phyloP scores from a whole-genome alignment of 2,329 filamentous ascomycete genomes.

The Fusarium haematococcum region DNA sequence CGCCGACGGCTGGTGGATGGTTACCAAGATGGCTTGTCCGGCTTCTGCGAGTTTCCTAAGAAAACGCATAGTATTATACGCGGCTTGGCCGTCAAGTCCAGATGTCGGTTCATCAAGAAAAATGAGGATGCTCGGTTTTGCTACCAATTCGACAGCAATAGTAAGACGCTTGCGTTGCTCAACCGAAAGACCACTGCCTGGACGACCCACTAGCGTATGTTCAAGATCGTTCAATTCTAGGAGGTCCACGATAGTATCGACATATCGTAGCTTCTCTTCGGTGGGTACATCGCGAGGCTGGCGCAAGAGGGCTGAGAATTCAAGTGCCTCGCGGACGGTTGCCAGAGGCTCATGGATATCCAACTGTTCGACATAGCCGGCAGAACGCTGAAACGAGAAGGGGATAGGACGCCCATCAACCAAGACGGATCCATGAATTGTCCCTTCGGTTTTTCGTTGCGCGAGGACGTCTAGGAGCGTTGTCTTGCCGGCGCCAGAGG shows the following conservation, averaged over 20 bases:
- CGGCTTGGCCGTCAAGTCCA: neutral
- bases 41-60: conserved; percentile 68
- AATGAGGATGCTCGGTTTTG: conserved; percentile 60
- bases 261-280: neutral
- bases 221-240: neutral
- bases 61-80: conserved; percentile 43
- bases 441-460: conserved; percentile 84
- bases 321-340: conserved; percentile 75
- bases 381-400: conserved; percentile 85
- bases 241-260: neutral
- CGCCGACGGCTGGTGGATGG: conserved; percentile 74
- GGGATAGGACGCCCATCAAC: conserved; percentile 73
- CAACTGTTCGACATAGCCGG: conserved; percentile 90
- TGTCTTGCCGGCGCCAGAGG: conserved; percentile 86
- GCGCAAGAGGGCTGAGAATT: neutral
- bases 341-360: conserved; percentile 84
- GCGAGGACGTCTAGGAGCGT: conserved; percentile 86
- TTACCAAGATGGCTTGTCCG: conserved; percentile 73
- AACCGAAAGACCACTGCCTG: conserved; percentile 2
- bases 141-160: conserved; percentile 67
- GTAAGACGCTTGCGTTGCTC: conserved; percentile 61
- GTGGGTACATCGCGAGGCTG: neutral
- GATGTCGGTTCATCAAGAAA: neutral
- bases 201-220: neutral
- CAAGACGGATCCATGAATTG: conserved; percentile 84